Percentiles rank a stretch among this genome's conserved stretches.
Evolutionary conservation across 1,284 basidiomycete species (phyloP).

Genomic region (Irpex sp.): DNA sequence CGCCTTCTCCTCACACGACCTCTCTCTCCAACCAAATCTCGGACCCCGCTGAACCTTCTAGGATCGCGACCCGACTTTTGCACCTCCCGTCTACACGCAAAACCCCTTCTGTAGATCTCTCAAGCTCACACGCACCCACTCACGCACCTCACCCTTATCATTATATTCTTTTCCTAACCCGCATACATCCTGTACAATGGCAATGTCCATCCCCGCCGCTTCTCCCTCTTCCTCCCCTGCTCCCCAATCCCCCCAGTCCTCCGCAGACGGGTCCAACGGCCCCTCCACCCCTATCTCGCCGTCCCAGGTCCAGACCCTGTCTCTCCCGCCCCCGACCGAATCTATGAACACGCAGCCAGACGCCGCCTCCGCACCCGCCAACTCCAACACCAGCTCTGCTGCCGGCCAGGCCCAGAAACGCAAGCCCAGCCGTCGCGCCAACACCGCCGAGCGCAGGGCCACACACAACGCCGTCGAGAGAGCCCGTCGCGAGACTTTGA

Average conservation of each 20-base stretch:
- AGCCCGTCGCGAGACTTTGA: slow-evolving; percentile 86
- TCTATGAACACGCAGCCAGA: slow-evolving; percentile 14
- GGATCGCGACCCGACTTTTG: slow-evolving; percentile 25
- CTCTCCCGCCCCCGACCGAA: slow-evolving; percentile 31
- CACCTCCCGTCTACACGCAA: not conserved
- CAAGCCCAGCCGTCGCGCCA: slow-evolving; percentile 79
- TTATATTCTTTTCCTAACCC: slow-evolving; percentile 11
- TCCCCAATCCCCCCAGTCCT: slow-evolving; percentile 32
- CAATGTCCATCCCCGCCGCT: slow-evolving; percentile 53
- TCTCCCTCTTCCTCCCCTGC: slow-evolving; percentile 39
- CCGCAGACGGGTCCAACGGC: slow-evolving; percentile 41
- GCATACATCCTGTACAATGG: slow-evolving; percentile 9
- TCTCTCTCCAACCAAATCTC: slow-evolving; percentile 22
- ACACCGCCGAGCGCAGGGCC: slow-evolving; percentile 90
- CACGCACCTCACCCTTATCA: slow-evolving; percentile 14
- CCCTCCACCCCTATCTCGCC: slow-evolving; percentile 53
- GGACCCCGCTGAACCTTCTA: slow-evolving; percentile 44
- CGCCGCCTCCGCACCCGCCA: slow-evolving; percentile 21
- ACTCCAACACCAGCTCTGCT: slow-evolving; percentile 18
- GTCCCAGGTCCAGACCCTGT: slow-evolving; percentile 32
- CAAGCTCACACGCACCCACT: slow-evolving; percentile 17
- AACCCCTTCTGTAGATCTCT: not conserved
- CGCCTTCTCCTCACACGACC: slow-evolving; percentile 16
- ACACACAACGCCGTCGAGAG: slow-evolving; percentile 96
- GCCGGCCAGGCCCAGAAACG: slow-evolving; percentile 44